Base-by-base conservation (phyloP, 108 stramenopile species). In the Halocafeteria seosinensis region DNA sequence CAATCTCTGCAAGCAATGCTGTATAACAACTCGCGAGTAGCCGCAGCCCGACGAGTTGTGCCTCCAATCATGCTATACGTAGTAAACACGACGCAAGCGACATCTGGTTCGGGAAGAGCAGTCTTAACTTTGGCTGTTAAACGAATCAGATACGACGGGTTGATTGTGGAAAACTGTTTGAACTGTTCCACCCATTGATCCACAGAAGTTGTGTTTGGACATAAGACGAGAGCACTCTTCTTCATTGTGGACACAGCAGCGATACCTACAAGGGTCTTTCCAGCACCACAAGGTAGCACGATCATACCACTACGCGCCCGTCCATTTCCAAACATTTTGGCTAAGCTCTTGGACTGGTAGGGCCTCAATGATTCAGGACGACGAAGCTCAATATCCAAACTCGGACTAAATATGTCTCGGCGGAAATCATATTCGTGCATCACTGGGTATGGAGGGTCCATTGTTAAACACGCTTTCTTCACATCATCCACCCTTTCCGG, bases 211-310 rank as follows among this genome's bases (percentile, higher is more conserved):
- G 85, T 89, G 69, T 91, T 94, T 66, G 91, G 94, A 63, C 90
- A 91, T 0, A 98, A 71, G 61, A 90, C 88, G 34, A 98, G 83
- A 57, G 84, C 81, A 1, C 80, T 80, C 66, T 93, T 92, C 59
- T 92, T 90, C 38, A 98, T 89, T 25, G 97, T 98, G 62, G 88
- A 88, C 5, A 91, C 91, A 3, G 97, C 97, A 5, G 92, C 93
- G 31, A 98, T 91, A 25, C 94, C 97, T 13, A 94, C 95, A 62
- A 98, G 68, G 1, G 94, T 94, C 67, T 93, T 96, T 34, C 91
- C 94, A 11, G 96, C 97, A 25, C 94, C 94, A 72, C 97, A 98
- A 1, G 96, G 96, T n/a, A 98, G 78, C 5, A 98, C 96, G 64
- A 95, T 95, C 61, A 95, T 95, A 4, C 97, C 97, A 8, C 88